These are phyloP conservation scores for Hypoxylon sp. DNA, from an alignment of 2,329 filamentous ascomycete genomes.

Conservation along the genomic window DNA sequence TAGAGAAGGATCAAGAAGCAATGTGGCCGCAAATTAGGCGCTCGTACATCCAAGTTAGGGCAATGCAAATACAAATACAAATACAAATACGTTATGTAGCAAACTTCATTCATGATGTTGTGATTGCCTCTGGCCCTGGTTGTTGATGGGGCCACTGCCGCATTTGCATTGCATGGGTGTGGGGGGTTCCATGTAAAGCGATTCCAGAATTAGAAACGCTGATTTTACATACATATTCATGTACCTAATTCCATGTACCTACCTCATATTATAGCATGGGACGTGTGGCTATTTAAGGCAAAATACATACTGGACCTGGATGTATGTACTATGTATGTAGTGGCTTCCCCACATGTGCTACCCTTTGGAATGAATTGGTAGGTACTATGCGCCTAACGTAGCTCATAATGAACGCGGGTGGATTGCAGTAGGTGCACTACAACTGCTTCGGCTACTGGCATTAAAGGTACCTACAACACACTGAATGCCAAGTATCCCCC, in stretches of 20 bases:
- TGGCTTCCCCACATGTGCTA: neutral
- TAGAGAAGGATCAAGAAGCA: neutral
- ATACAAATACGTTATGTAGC: no score
- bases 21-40: neutral
- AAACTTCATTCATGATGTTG: conserved; percentile 1
- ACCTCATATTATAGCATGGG: neutral
- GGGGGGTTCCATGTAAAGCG: conserved; percentile 1
- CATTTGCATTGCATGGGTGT: conserved; percentile 5
- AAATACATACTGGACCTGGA: neutral
- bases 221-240: conserved; percentile 3
- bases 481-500: no score
- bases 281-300: neutral
- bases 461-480: no score
- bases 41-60: neutral
- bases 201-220: conserved; percentile 3
- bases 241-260: conserved; percentile 3
- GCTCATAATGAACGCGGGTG: neutral
- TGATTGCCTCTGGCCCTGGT: neutral
- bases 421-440: neutral
- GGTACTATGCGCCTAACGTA: no score
- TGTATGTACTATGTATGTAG: neutral
- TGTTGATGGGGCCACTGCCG: neutral
- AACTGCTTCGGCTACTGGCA: no score
- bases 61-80: no score
- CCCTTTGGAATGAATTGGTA: no score